These are phyloP conservation scores for Claviceps spartinae DNA, from an alignment of 2,329 filamentous ascomycete species.

Conservation along the genomic window DNA sequence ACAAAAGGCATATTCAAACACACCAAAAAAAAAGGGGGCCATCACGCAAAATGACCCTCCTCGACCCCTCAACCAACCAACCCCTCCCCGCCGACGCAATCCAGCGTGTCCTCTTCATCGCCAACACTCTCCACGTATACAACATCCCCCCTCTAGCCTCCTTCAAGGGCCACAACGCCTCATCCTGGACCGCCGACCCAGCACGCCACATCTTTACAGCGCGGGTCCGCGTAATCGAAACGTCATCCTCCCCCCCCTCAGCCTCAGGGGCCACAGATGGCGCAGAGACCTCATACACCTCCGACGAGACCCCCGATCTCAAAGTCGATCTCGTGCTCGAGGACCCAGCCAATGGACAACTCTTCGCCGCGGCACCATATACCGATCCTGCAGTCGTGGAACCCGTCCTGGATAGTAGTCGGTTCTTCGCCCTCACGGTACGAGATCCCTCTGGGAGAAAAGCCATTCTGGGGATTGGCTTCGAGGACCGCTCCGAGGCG, in stretches of 20 bases:
- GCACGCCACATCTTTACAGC: conserved; percentile 74
- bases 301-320: conserved; percentile 31
- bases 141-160: conserved; percentile 68
- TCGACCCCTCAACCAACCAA: conserved; percentile 58
- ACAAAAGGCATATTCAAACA: background rate
- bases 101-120: conserved; percentile 71
- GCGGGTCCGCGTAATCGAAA: conserved; percentile 66
- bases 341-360: conserved; percentile 54
- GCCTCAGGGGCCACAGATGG: background rate
- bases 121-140: conserved; percentile 68
- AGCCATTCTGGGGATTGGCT: conserved; percentile 71
- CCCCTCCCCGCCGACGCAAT: conserved; percentile 63
- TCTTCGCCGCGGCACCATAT: conserved; percentile 80
- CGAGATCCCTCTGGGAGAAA: conserved; percentile 63
- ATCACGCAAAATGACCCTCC: conserved; percentile 34
- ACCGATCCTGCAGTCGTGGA: conserved; percentile 53
- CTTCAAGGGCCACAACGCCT: conserved; percentile 66
- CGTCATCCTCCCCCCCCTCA: conserved; percentile 16
- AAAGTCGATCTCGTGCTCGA: conserved; percentile 69
- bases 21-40: background rate
- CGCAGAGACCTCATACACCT: conserved; percentile 17
- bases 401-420: conserved; percentile 61
- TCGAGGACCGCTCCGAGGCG: conserved; percentile 73
- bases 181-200: conserved; percentile 60
- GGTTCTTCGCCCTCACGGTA: conserved; percentile 76